Conservation (phyloP, 1,284 basidiomycete species). For the Cryptococcus maquisensis region DNA sequence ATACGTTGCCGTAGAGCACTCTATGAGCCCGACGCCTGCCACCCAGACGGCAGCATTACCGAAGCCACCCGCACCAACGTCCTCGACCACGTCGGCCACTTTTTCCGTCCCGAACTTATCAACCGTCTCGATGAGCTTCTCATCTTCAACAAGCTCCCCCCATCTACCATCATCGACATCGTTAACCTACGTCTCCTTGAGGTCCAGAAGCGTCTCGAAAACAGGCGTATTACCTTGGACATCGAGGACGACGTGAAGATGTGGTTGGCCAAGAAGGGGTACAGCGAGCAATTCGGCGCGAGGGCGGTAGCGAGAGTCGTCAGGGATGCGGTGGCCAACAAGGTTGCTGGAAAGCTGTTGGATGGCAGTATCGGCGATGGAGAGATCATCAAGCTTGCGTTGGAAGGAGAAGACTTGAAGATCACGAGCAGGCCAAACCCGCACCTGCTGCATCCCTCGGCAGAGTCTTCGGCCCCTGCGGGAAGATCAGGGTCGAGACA, state of each 20-base stretch:
- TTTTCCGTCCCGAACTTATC: conserved; percentile 85
- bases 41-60: conserved; percentile 64
- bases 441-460: background rate
- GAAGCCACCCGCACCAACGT: conserved; percentile 63
- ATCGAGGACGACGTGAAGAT: conserved; percentile 61
- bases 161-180: conserved; percentile 67
- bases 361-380: conserved; percentile 68
- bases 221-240: conserved; percentile 66
- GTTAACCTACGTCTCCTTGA: conserved; percentile 71
- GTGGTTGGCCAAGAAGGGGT: conserved; percentile 76
- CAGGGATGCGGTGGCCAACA: conserved; percentile 69
- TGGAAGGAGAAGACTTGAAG: conserved; percentile 51
- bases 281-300: conserved; percentile 79
- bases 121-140: conserved; percentile 83
- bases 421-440: conserved; percentile 21
- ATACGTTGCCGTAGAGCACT: conserved; percentile 54
- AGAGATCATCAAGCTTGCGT: conserved; percentile 59
- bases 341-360: conserved; percentile 69
- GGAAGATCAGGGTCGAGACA: too few species aligned
- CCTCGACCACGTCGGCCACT: conserved; percentile 66
- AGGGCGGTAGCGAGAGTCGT: conserved; percentile 78
- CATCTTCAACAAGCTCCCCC: conserved; percentile 84
- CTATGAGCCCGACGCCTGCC: conserved; percentile 62
- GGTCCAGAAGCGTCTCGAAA: conserved; percentile 62
- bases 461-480: background rate